Conservation (phyloP, 345 rosid genomes). For the Streptanthus diversifolius region DNA sequence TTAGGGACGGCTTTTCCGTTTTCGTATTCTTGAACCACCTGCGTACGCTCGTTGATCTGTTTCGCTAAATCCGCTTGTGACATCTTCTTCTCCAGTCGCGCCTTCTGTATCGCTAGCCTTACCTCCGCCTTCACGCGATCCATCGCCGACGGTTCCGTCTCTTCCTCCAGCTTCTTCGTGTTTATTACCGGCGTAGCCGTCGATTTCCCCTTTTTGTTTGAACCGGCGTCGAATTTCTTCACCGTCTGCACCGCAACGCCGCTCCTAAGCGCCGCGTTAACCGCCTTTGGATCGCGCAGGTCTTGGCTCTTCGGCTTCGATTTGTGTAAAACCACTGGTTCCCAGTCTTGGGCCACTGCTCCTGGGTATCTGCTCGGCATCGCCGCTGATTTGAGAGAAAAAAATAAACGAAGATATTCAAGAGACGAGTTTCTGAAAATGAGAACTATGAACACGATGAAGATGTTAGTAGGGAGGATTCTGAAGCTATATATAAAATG, state of each 20-base stretch:
- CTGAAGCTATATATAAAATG: constrained; percentile 12
- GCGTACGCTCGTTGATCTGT: constrained; percentile 66
- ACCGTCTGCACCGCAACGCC: constrained; percentile 61
- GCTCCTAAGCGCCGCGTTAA: constrained; percentile 61
- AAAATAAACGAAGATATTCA: not conserved
- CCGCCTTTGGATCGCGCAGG: constrained; percentile 63
- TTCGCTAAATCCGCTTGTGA: constrained; percentile 74
- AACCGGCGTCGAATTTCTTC: constrained; percentile 63
- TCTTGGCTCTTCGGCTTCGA: constrained; percentile 52
- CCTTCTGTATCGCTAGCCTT: constrained; percentile 64
- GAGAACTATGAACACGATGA: not conserved
- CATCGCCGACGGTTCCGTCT: constrained; percentile 57
- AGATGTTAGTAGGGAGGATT: not conserved
- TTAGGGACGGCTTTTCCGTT: constrained; percentile 81
- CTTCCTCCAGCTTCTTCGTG: constrained; percentile 66
- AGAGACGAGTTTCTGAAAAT: not conserved
- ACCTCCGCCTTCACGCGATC: constrained; percentile 57
- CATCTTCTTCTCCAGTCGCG: constrained; percentile 75
- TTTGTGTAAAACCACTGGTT: constrained; percentile 71
- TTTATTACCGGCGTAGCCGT: constrained; percentile 40
- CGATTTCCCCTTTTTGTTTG: constrained; percentile 53
- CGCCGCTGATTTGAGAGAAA: not conserved
- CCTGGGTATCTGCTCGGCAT: constrained; percentile 56
- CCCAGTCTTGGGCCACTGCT: constrained; percentile 72
- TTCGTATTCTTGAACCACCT: constrained; percentile 86